These are phyloP conservation scores for Bretschneidera sinensis DNA, from an alignment of 345 rosid species.

Conservation along the genomic window DNA sequence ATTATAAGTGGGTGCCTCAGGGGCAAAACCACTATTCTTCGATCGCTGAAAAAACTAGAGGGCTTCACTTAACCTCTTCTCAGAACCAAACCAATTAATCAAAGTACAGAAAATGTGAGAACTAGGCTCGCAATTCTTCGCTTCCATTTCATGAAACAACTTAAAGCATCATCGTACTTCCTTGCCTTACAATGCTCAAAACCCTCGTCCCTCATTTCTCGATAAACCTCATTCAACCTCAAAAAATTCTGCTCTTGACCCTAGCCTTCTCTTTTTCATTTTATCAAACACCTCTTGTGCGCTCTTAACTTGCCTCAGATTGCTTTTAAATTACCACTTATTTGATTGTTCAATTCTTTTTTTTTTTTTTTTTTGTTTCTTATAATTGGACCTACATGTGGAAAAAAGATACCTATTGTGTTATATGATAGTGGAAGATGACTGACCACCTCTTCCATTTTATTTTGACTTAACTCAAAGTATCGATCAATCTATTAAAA, in stretches of 20 bases:
- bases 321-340: too few relatives aligned
- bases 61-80: conserved; percentile 54
- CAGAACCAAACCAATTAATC: conserved; percentile 78
- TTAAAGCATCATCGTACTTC: conserved; percentile 52
- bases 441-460: too few relatives aligned
- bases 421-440: too few relatives aligned
- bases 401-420: too few relatives aligned
- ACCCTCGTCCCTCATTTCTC: conserved; percentile 74
- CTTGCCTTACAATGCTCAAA: conserved; percentile 66
- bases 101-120: conserved; percentile 74
- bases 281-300: conserved; percentile 86
- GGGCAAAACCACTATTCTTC: conserved; percentile 52
- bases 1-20: conserved; percentile 74
- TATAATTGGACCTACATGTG: too few relatives aligned
- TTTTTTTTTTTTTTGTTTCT: too few relatives aligned
- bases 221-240: conserved; percentile 57
- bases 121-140: conserved; percentile 51
- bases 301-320: conserved; percentile 59
- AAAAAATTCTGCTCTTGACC: conserved; percentile 56
- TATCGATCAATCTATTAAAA: conserved; percentile 65
- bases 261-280: conserved; percentile 83
- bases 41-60: conserved; percentile 50
- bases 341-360: too few relatives aligned
- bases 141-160: conserved; percentile 58
- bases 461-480: too few relatives aligned